Conservation (phyloP, 2,329 filamentous ascomycete genomes). For the Alternaria sp. region DNA sequence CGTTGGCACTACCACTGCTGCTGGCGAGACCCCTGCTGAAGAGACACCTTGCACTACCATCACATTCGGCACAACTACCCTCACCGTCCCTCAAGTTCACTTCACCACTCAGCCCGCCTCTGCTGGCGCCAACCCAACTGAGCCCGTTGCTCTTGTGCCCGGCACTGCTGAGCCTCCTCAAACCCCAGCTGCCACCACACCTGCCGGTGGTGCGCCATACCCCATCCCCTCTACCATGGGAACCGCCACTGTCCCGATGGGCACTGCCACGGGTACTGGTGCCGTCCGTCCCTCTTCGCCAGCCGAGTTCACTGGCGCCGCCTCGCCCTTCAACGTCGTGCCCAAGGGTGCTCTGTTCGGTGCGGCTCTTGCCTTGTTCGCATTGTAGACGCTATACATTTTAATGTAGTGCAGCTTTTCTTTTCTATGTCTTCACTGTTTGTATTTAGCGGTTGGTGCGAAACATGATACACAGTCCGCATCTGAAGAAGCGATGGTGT, state of each 20-base stretch:
- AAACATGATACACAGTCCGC: background rate
- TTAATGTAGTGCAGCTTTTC: background rate
- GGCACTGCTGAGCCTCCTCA: slow-evolving; percentile 38
- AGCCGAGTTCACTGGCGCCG: slow-evolving; percentile 46
- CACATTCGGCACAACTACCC: slow-evolving; percentile 50
- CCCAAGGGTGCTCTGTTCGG: slow-evolving; percentile 34
- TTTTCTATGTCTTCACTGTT: background rate
- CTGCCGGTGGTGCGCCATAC: slow-evolving; percentile 23
- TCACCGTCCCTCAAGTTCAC: slow-evolving; percentile 55
- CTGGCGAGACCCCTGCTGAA: slow-evolving; percentile 2
- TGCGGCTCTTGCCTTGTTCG: slow-evolving; percentile 41
- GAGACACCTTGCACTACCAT: slow-evolving; percentile 47
- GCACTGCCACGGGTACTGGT: slow-evolving; percentile 35
- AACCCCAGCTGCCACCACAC: slow-evolving; percentile 33
- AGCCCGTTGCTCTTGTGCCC: slow-evolving; percentile 45
- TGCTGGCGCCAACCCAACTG: slow-evolving; percentile 35
- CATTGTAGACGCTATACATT: slow-evolving; percentile 31
- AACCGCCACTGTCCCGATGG: slow-evolving; percentile 16
- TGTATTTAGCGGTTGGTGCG: background rate
- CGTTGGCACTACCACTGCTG: slow-evolving; percentile 5
- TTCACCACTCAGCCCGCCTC: slow-evolving; percentile 49
- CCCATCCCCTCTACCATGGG: slow-evolving; percentile 33
- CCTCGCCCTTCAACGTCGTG: slow-evolving; percentile 31
- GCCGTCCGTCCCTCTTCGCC: slow-evolving; percentile 22
- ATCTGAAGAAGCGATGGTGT: background rate